phyloP scores from a whole-genome alignment of 257 asterid genomes.

The Craterostigma plantagineum region DNA sequence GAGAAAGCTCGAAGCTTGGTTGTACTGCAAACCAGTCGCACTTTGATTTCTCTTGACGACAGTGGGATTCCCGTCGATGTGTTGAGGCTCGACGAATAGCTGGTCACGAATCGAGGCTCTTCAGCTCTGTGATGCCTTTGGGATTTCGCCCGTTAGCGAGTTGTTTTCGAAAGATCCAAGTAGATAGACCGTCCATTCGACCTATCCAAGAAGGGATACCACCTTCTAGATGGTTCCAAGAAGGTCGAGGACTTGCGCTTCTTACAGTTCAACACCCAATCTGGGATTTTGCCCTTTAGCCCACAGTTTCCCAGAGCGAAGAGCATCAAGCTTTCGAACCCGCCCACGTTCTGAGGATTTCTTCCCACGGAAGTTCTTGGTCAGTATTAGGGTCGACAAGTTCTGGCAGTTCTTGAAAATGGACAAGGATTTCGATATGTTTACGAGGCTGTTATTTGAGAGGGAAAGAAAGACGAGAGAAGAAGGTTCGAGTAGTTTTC shows the following conservation, averaged over 20 bases:
- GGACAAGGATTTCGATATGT: conserved; percentile 35
- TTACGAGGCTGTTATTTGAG: conserved; percentile 58
- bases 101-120: conserved; percentile 44
- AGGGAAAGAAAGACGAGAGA: conserved; percentile 46
- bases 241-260: conserved; percentile 79
- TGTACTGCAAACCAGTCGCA: conserved; percentile 68
- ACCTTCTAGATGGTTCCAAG: conserved; percentile 74
- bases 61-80: conserved; percentile 58
- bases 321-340: conserved; percentile 41
- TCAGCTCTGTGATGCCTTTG: conserved; percentile 50
- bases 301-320: conserved; percentile 78
- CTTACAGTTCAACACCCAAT: conserved; percentile 49
- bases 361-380: conserved; percentile 65
- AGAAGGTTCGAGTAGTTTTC: conserved; percentile 40
- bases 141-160: conserved; percentile 65
- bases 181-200: conserved; percentile 52
- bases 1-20: conserved; percentile 80
- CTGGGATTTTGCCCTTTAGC: conserved; percentile 49
- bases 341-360: conserved; percentile 30
- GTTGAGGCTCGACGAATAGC: conserved; percentile 29
- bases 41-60: conserved; percentile 75
- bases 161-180: conserved; percentile 81
- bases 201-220: conserved; percentile 72
- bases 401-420: conserved; percentile 48
- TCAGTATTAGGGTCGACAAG: conserved; percentile 59